phyloP scores from a whole-genome alignment of 2,329 filamentous ascomycete species.

The Metarhizium sp. region DNA sequence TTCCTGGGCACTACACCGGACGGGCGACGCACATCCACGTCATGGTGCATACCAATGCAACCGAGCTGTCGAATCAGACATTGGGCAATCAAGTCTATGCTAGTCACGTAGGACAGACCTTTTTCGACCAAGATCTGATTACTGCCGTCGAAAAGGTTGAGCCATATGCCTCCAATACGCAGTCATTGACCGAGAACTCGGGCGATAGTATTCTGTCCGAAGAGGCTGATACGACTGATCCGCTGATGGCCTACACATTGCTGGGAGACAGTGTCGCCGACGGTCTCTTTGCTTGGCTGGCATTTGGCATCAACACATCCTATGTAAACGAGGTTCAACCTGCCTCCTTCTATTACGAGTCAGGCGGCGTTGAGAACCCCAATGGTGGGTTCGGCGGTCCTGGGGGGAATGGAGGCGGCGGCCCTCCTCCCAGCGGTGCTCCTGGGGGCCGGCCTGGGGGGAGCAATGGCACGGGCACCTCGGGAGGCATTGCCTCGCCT shows the following conservation, averaged over 20 bases:
- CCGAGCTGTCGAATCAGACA: constrained; percentile 38
- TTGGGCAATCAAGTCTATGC: constrained; percentile 39
- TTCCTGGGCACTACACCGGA: constrained; percentile 33
- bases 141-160: constrained; percentile 39
- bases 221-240: constrained; percentile 38
- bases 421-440: not conserved
- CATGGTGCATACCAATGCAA: constrained; percentile 17
- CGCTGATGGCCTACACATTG: constrained; percentile 46
- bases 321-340: constrained; percentile 14
- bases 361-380: constrained; percentile 22
- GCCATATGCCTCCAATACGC: constrained; percentile 36
- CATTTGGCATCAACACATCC: constrained; percentile 36
- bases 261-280: constrained; percentile 42
- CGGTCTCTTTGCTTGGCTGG: constrained; percentile 45
- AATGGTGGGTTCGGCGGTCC: constrained; percentile 10
- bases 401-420: not conserved
- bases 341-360: constrained; percentile 22
- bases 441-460: not conserved
- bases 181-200: constrained; percentile 36
- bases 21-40: constrained; percentile 32
- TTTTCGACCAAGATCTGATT: constrained; percentile 42
- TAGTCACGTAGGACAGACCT: constrained; percentile 49
- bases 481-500: not conserved
- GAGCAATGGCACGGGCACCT: not conserved
- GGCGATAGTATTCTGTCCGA: constrained; percentile 38